phyloP scores from a whole-genome alignment of 306 rosid genomes.

The Arachis hypogaea region DNA sequence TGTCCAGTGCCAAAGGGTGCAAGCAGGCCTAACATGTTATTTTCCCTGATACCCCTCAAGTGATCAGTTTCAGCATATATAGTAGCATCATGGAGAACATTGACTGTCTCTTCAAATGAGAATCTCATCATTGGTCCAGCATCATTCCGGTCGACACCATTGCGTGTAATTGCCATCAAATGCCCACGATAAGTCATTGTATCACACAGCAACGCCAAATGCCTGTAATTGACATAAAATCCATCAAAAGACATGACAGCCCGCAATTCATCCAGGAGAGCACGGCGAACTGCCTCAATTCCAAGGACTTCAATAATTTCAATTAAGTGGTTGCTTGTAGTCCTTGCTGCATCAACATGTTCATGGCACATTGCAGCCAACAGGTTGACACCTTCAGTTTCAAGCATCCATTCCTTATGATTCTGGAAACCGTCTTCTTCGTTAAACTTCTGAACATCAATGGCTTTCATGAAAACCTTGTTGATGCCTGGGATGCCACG shows the following conservation, averaged over 20 bases:
- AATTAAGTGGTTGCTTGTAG: constrained; percentile 80
- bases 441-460: constrained; percentile 69
- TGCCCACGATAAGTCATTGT: constrained; percentile 88
- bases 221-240: constrained; percentile 77
- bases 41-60: constrained; percentile 81
- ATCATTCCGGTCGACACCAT: constrained; percentile 76
- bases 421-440: constrained; percentile 79
- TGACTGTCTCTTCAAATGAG: constrained; percentile 80
- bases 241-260: constrained; percentile 84
- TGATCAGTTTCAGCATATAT: constrained; percentile 78
- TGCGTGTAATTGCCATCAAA: constrained; percentile 84
- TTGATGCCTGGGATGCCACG: constrained; percentile 79
- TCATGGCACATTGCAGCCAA: constrained; percentile 86
- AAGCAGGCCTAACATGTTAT: constrained; percentile 79
- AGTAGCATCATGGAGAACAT: constrained; percentile 78
- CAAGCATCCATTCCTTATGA: constrained; percentile 96
- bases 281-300: constrained; percentile 76
- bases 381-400: constrained; percentile 96
- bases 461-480: constrained; percentile 73
- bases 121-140: constrained; percentile 89
- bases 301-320: constrained; percentile 84
- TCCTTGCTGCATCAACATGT: constrained; percentile 71
- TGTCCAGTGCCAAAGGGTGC: constrained; percentile 86
- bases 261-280: constrained; percentile 73
- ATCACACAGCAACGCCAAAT: constrained; percentile 80